Evolutionary conservation across 176 grass and related monocot genomes (phyloP), one percentile per base, ranked within the genome.

Genomic region (Aegilops longissima): DNA sequence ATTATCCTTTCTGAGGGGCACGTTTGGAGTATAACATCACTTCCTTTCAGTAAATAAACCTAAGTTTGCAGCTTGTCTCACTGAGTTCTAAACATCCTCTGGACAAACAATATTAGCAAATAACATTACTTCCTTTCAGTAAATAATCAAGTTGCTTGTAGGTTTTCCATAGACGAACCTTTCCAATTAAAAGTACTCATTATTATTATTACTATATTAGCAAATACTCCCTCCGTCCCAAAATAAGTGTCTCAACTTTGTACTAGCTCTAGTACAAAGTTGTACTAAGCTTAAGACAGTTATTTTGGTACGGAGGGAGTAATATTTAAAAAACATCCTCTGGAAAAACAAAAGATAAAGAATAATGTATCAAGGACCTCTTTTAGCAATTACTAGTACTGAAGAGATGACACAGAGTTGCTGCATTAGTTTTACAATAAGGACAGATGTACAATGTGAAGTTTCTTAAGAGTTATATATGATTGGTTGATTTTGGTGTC

Each of bases 81-180:
- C 39, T 12, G n/a, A 54, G 13, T 79, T 63, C 51, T 71, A 47
- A 31, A 88, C 4, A 27, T 27, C 27, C 27, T 27, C 27, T 27
- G 27, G 27, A 27, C 27, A 27, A 27, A 27, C 27, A 27, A 27
- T 27, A 27, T 27, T 27, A 27, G 27, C 27, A 27, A 27, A 27
- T 27, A 27, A 27, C 27, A 27, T 27, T 27, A 27, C 27, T 27
- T 27, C 27, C 27, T 27, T 27, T 27, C 27, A 27, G 27, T 27
- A 27, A 27, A 9, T 79, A 45, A 72, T 83, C n/a, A 73, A 54
- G 33, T 80, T 84, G 79, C 80, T 17, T 84, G 8, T 81, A 76
- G 24, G 34, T 13, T 36, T 21, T 17, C 45, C 54, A 67, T 85
- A 14, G 80, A 6, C 34, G 27, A 36, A 69, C 47, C 36, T 30